Conservation (phyloP, 352 stramenopile genomes). For the Globisporangium perplexum region DNA sequence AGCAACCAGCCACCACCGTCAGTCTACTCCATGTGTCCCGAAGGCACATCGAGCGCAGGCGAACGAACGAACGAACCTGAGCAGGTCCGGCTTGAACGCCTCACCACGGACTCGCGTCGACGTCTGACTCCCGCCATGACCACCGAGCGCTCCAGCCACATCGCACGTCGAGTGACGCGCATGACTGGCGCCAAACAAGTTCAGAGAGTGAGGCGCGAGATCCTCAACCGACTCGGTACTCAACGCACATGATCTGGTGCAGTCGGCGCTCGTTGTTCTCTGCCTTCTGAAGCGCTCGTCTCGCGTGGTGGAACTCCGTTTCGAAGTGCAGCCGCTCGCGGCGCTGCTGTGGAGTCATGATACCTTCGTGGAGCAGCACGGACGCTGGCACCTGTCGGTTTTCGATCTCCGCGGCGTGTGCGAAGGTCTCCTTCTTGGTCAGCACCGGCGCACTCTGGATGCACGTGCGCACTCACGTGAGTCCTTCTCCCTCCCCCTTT, state of each 20-base stretch:
- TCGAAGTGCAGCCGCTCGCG: constrained; percentile 66
- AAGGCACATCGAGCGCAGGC: background rate
- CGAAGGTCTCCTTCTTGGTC: constrained; percentile 40
- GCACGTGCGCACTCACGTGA: background rate
- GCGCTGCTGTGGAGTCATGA: constrained; percentile 66
- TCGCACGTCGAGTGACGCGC: constrained; percentile 50
- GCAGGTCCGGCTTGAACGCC: constrained; percentile 37
- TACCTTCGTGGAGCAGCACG: constrained; percentile 57
- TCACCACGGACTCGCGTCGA: constrained; percentile 24
- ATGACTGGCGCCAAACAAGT: constrained; percentile 15
- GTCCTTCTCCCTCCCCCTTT: too few species aligned
- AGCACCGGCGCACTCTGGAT: constrained; percentile 34
- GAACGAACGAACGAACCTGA: constrained; percentile 19
- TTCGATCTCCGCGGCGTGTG: constrained; percentile 41
- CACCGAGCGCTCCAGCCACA: constrained; percentile 24
- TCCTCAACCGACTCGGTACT: background rate
- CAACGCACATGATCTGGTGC: constrained; percentile 64
- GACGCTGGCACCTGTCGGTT: constrained; percentile 34
- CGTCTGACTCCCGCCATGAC: constrained; percentile 1
- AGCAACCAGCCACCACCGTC: background rate
- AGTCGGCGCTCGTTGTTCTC: constrained; percentile 61
- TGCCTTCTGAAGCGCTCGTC: constrained; percentile 39
- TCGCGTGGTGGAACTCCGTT: constrained; percentile 44
- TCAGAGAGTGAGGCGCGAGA: background rate
- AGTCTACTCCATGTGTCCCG: too few species aligned